Percentiles rank a stretch among this genome's conserved stretches.
phyloP scores from a whole-genome alignment of 108 stramenopile species.

The Skeletonema tropicum region DNA sequence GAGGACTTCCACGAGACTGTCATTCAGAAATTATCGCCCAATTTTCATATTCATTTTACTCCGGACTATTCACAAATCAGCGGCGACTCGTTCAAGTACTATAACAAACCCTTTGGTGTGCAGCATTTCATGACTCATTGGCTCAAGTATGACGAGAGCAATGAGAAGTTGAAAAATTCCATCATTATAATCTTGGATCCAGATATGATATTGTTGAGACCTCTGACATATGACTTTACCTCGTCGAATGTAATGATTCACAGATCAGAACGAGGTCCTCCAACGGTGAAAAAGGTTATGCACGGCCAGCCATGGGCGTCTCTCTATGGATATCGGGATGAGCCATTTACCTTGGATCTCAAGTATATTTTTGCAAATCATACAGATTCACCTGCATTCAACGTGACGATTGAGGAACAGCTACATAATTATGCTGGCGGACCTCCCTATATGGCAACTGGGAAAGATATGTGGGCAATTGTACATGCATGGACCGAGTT shows the following conservation, averaged over 20 bases:
- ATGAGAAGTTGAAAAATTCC: slow-evolving; percentile 61
- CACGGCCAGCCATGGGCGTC: slow-evolving; percentile 92
- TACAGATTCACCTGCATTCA: slow-evolving; percentile 54
- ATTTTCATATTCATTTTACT: slow-evolving; percentile 76
- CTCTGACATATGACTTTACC: slow-evolving; percentile 80
- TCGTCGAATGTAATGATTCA: slow-evolving; percentile 59
- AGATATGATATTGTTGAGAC: slow-evolving; percentile 79
- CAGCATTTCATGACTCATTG: slow-evolving; percentile 81
- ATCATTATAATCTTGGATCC: slow-evolving; percentile 83
- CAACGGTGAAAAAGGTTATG: slow-evolving; percentile 53
- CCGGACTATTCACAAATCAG: slow-evolving; percentile 57
- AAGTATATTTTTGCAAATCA: slow-evolving; percentile 46
- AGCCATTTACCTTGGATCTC: slow-evolving; percentile 68
- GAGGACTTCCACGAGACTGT: slow-evolving; percentile 36
- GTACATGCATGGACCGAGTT: slow-evolving; percentile 67
- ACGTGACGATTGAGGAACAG: slow-evolving; percentile 28
- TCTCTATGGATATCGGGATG: slow-evolving; percentile 85
- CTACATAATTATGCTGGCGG: slow-evolving; percentile 68
- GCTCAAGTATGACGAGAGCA: slow-evolving; percentile 57
- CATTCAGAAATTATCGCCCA: slow-evolving; percentile 46
- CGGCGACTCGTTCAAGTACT: slow-evolving; percentile 77
- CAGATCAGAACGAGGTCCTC: slow-evolving; percentile 33
- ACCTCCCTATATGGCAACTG: slow-evolving; percentile 83
- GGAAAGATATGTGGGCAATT: slow-evolving; percentile 70
- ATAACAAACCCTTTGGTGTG: slow-evolving; percentile 93